Evolutionary conservation across 495 filamentous ascomycete species (phyloP).

Genomic region (Neurospora sublineolata): DNA sequence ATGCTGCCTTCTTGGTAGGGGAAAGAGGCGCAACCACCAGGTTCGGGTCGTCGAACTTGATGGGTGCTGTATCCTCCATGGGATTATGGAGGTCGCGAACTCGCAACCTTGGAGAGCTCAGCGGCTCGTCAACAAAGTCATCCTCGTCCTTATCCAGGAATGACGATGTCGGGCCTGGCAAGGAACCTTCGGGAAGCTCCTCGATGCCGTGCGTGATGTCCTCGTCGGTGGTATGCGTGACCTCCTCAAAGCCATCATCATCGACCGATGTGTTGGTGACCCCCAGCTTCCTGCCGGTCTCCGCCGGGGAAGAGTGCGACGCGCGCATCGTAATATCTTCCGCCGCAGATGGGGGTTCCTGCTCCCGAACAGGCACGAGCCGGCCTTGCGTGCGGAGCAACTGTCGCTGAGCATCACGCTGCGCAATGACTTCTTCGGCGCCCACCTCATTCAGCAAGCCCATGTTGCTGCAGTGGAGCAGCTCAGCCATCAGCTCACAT

Average conservation of each 20-base stretch:
- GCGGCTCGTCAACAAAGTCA: conserved; percentile 60
- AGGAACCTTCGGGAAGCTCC: conserved; percentile 34
- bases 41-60: conserved; percentile 30
- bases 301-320: conserved; percentile 34
- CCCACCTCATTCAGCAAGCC: conserved; percentile 86
- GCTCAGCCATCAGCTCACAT: conserved; percentile 95
- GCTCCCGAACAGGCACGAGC: conserved; percentile 22
- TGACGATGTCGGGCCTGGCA: conserved; percentile 21
- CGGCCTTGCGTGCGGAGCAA: conserved; percentile 60
- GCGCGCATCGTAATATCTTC: conserved; percentile 37
- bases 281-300: conserved; percentile 48
- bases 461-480: conserved; percentile 99
- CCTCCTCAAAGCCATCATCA: conserved; percentile 92
- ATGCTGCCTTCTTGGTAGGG: conserved; percentile 28
- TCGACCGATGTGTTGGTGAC: conserved; percentile 63
- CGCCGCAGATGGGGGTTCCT: conserved; percentile 23
- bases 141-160: conserved; percentile 48
- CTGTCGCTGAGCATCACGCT: conserved; percentile 73
- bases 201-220: conserved; percentile 42
- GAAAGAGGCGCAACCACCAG: conserved; percentile 40
- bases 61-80: neutral
- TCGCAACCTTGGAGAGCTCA: conserved; percentile 45
- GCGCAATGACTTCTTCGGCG: conserved; percentile 73
- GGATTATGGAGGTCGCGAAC: conserved; percentile 21
- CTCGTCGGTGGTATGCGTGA: conserved; percentile 58